These are phyloP conservation scores for Vitis vinifera DNA, from an alignment of 164 flowering plant genomes.

Conservation along the genomic window DNA sequence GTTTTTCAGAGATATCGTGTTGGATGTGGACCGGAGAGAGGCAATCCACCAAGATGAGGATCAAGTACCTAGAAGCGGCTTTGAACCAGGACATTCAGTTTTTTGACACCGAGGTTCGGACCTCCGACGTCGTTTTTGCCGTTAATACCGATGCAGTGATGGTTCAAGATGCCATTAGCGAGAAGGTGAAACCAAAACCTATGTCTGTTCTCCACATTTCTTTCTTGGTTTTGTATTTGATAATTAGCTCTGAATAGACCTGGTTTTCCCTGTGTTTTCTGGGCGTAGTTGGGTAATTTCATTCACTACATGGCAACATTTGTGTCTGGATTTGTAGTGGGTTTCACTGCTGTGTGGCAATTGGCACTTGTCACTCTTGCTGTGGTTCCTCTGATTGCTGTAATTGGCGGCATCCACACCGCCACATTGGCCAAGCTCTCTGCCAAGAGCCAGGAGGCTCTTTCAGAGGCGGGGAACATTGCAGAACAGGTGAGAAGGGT, in stretches of 20 bases:
- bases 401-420: conserved; percentile 86
- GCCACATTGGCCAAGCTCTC: conserved; percentile 75
- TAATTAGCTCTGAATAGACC: not conserved
- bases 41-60: conserved; percentile 93
- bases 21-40: conserved; percentile 99
- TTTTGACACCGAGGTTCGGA: conserved; percentile 89
- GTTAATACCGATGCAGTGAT: conserved; percentile 89
- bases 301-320: conserved; percentile 95
- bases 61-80: conserved; percentile 88
- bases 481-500: conserved; percentile 73
- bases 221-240: not conserved
- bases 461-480: conserved; percentile 85
- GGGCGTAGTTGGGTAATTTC: conserved; percentile 87
- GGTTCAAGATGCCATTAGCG: conserved; percentile 98
- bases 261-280: not conserved
- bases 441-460: conserved; percentile 80
- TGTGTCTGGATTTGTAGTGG: conserved; percentile 91
- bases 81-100: conserved; percentile 89
- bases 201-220: not conserved
- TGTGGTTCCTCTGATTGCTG: conserved; percentile 89
- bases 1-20: conserved; percentile 84
- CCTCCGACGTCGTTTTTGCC: conserved; percentile 90
- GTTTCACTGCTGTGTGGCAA: conserved; percentile 97
- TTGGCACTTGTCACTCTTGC: conserved; percentile 90
- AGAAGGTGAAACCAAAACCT: conserved; percentile 59